phyloP scores from a whole-genome alignment of 176 grass and related monocot genomes.

The Olyra latifolia region DNA sequence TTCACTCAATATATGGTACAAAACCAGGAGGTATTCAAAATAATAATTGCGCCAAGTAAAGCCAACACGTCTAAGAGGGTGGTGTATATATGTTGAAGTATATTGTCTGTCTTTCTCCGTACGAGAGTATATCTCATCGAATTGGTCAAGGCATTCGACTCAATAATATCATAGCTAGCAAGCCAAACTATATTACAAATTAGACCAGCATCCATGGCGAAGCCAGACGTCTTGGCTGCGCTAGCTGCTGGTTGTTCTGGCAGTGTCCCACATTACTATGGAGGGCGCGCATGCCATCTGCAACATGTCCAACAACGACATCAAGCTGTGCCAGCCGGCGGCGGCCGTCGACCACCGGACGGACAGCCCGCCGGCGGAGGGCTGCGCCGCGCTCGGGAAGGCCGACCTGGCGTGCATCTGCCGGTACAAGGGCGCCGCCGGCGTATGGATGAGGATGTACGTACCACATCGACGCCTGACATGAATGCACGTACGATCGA shows the following conservation, averaged over 20 bases:
- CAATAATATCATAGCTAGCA: too few relatives aligned
- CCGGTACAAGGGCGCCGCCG: conserved; percentile 40
- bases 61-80: too few relatives aligned
- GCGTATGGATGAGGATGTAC: conserved; percentile 34
- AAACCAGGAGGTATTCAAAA: too few relatives aligned
- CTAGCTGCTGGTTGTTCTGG: conserved; percentile 6
- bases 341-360: conserved; percentile 42
- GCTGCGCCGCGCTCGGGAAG: conserved; percentile 38
- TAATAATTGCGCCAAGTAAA: too few relatives aligned
- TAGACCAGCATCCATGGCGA: too few relatives aligned
- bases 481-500: too few relatives aligned
- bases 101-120: too few relatives aligned
- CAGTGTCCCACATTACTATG: neutral
- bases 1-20: too few relatives aligned
- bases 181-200: too few relatives aligned
- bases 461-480: conserved; percentile 49
- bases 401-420: conserved; percentile 58
- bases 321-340: conserved; percentile 45
- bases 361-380: conserved; percentile 22
- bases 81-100: too few relatives aligned
- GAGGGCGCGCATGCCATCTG: conserved; percentile 38
- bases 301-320: conserved; percentile 33
- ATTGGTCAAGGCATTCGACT: too few relatives aligned
- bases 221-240: neutral
- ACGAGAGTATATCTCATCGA: too few relatives aligned